Conservation (phyloP, 139 green algal species). For the Trebouxia sp. region DNA sequence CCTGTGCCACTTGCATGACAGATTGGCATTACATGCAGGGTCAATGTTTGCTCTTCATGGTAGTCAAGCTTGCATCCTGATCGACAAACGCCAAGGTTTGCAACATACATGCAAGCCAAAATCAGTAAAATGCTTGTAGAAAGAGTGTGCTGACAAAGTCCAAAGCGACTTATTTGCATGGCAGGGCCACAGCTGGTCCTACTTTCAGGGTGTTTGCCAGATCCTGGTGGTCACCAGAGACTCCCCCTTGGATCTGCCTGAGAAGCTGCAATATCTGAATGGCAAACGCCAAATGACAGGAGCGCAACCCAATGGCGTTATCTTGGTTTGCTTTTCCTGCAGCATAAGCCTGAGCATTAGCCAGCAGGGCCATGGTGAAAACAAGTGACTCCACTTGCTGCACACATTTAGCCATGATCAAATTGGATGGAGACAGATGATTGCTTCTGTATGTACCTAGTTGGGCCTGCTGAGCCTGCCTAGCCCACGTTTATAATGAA, state of each 20-base stretch:
- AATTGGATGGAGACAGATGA: no score
- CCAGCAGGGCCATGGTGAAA: not conserved
- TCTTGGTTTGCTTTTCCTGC: conserved; percentile 9
- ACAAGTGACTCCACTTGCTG: not conserved
- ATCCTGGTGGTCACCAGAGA: conserved; percentile 3
- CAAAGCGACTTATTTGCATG: not conserved
- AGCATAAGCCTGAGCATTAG: not conserved
- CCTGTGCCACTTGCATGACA: not conserved
- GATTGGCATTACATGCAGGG: not conserved
- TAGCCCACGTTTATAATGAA: no score
- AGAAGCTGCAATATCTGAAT: conserved; percentile 13
- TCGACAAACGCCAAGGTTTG: no score
- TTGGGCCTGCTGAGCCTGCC: no score
- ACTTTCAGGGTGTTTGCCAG: not conserved
- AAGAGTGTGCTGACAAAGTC: not conserved
- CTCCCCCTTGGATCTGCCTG: conserved; percentile 1
- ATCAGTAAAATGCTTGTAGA: not conserved
- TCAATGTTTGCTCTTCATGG: no score
- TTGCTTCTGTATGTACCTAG: no score
- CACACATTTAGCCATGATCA: not conserved
- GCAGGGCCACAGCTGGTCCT: not conserved
- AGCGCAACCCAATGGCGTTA: not conserved
- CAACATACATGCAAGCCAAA: no score
- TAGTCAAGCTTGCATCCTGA: no score
- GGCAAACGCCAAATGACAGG: conserved; percentile 15